Evolutionary conservation across 108 stramenopile species (phyloP), one percentile per base, ranked within the genome.

Genomic region (Nitzschia palea): DNA sequence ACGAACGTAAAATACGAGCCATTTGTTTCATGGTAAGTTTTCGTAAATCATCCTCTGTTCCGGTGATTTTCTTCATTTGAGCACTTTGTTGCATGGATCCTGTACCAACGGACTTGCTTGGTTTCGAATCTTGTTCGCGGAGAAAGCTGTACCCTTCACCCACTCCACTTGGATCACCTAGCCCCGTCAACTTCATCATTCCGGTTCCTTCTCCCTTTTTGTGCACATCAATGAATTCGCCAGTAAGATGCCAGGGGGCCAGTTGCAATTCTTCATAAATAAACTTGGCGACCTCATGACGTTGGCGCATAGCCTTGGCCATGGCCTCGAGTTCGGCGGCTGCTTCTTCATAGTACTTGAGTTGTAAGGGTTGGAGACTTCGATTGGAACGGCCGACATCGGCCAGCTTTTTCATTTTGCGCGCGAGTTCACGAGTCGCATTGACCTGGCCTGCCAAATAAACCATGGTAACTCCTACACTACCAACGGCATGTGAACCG

Each of bases 21-120:
- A 95, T 92, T 65, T 95, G 90, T 31, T 91, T 88, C 94, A 95
- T 95, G 10, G 87, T 95, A 9, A 95, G 82, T 74, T 92, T 95
- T 65, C 94, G 76, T 55, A 95, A 69, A 82, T 95, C 94, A 69
- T 91, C 86, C 52, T 88, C 84, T 25, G 89, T 91, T 20, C 89
- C 94, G 0, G 90, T 91, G 61, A 90, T 92, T 55, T 89, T 91
- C 74, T 89, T 88, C 60, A 90, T 87, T 62, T 89, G 84, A n/a
- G 83, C 81, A 55, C 67, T 85, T 37, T 87, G 75, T 6, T 88
- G 89, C 28, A 74, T 55, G 26, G 71, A 15, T 31, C 44, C 60
- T 4, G 59, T 48, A 2, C 68, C 85, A 3, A 73, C 70, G 0
- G 75, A 57, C 63, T 89, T 89, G 80, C 68, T 86, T 0, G 82